Conservation (phyloP, 495 filamentous ascomycete genomes). For the Elasticomyces elasticus region DNA sequence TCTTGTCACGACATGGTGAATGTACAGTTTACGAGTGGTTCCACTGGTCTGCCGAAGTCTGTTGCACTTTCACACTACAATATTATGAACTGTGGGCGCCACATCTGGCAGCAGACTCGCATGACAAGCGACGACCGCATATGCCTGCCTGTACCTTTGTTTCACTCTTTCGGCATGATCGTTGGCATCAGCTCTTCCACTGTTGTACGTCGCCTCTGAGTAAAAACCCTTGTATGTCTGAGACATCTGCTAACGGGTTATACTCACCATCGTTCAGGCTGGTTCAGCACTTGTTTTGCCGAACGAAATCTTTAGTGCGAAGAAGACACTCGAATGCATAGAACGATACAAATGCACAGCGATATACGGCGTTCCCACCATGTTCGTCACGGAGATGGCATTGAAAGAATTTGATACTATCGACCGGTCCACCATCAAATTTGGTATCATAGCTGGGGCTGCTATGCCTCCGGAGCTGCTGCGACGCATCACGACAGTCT, state of each 20-base stretch:
- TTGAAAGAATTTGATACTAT: constrained; percentile 12
- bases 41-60: constrained; percentile 19
- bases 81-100: constrained; percentile 20
- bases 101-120: constrained; percentile 18
- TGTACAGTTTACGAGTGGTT: constrained; percentile 17
- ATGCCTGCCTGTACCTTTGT: constrained; percentile 19
- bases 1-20: constrained; percentile 22
- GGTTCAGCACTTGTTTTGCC: constrained; percentile 16
- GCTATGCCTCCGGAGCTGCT: constrained; percentile 20
- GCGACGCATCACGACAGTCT: constrained; percentile 13
- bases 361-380: constrained; percentile 19
- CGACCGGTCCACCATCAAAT: constrained; percentile 17
- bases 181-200: constrained; percentile 19
- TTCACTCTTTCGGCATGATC: constrained; percentile 21
- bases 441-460: constrained; percentile 18
- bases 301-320: constrained; percentile 12
- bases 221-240: too few relatives aligned
- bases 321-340: constrained; percentile 14
- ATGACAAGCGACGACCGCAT: constrained; percentile 17
- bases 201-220: too few relatives aligned
- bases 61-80: constrained; percentile 21
- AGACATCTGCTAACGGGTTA: too few relatives aligned
- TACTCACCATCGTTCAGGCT: too few relatives aligned
- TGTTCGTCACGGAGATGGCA: constrained; percentile 22
- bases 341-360: constrained; percentile 19